Conservation (phyloP, 2,329 filamentous ascomycete species). For the Paecilomyces dactylethromorphus region DNA sequence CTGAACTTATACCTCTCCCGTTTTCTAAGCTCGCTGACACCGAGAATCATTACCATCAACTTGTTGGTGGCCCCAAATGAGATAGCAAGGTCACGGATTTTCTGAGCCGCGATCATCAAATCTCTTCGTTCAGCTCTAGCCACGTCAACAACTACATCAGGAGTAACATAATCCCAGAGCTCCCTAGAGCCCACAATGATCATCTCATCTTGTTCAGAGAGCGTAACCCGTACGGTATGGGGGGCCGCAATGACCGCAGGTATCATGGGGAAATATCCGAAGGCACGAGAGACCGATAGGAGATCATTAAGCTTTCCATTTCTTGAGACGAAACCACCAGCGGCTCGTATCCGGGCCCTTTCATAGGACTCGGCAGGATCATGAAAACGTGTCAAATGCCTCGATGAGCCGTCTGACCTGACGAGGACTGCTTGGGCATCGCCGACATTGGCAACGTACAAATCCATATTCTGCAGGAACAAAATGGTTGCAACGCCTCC, state of each 20-base stretch:
- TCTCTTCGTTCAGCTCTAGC: conserved; percentile 80
- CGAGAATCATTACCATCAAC: conserved; percentile 99
- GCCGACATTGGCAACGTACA: conserved; percentile 92
- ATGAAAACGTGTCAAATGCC: conserved; percentile 82
- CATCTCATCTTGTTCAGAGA: conserved; percentile 88
- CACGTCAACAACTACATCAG: conserved; percentile 86
- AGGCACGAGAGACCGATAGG: conserved; percentile 86
- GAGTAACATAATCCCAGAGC: conserved; percentile 89
- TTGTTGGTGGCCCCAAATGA: conserved; percentile 91
- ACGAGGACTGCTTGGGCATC: conserved; percentile 95
- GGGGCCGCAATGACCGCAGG: conserved; percentile 90
- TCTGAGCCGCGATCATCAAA: conserved; percentile 91
- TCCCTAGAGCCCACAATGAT: conserved; percentile 86
- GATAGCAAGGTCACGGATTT: conserved; percentile 88
- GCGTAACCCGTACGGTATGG: conserved; percentile 67
- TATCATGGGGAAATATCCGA: conserved; percentile 89
- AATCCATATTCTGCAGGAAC: conserved; percentile 81
- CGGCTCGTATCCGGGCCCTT: conserved; percentile 82
- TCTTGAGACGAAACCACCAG: conserved; percentile 90
- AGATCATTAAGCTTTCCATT: conserved; percentile 90
- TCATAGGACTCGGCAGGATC: conserved; percentile 83
- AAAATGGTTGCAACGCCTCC: conserved; percentile 88
- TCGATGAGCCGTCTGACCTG: conserved; percentile 75
- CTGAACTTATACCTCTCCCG: conserved; percentile 69
- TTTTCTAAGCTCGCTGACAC: conserved; percentile 83